Evolutionary conservation across 148 eudicot species (phyloP).

Genomic region (Rhododendron simsii): DNA sequence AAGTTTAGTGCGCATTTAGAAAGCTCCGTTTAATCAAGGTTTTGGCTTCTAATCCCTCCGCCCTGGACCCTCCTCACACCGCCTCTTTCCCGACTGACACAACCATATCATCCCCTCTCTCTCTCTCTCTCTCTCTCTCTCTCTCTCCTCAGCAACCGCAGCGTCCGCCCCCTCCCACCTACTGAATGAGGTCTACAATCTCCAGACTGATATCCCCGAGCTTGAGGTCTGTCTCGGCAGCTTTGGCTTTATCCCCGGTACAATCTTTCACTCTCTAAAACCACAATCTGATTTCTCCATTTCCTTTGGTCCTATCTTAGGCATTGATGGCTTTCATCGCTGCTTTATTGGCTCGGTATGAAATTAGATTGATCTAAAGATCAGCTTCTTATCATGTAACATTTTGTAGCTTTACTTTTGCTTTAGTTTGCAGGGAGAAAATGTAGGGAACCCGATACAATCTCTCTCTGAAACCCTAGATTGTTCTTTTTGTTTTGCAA

Average conservation of each 20-base stretch:
- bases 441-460: not conserved
- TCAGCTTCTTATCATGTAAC: not conserved
- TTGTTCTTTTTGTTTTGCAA: not conserved
- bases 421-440: not conserved
- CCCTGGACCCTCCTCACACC: not conserved
- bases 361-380: not conserved
- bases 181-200: not conserved
- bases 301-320: not conserved
- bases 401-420: not conserved
- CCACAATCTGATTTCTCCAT: not conserved
- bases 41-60: not conserved
- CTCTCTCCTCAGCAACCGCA: not conserved
- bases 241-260: constrained; percentile 1
- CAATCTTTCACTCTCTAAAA: not conserved
- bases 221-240: not conserved
- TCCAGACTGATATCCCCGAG: not conserved
- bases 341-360: not conserved
- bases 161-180: not conserved
- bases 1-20: not conserved
- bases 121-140: not conserved
- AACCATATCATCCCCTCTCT: not conserved
- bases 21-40: not conserved
- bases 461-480: not conserved
- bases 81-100: not conserved
- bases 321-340: not conserved